Evolutionary conservation across 1,139 yeast species (phyloP).

Genomic region (Nakaseomyces kungkrabaensis): DNA sequence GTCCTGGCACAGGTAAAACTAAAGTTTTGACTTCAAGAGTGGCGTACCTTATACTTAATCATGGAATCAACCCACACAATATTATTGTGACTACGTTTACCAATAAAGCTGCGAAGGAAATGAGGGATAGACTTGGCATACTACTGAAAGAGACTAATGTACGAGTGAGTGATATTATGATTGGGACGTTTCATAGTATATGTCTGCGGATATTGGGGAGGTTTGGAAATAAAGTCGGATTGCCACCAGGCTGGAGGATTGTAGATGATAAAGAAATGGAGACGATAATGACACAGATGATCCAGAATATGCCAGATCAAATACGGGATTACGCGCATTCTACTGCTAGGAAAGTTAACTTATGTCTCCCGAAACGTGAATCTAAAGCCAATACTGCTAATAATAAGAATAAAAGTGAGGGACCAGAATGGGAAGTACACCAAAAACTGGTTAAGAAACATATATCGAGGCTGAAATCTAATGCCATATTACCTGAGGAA

Average conservation of each 20-base stretch:
- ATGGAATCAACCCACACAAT: slow-evolving; percentile 44
- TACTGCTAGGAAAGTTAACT: slow-evolving; percentile 21
- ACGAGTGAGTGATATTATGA: slow-evolving; percentile 37
- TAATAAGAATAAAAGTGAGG: neutral
- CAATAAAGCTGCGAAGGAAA: slow-evolving; percentile 79
- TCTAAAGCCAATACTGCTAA: neutral
- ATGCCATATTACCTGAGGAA: slow-evolving; percentile 35
- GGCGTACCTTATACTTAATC: slow-evolving; percentile 50
- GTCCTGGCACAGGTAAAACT: slow-evolving; percentile 88
- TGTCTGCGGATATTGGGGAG: slow-evolving; percentile 51
- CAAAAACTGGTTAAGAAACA: slow-evolving; percentile 34
- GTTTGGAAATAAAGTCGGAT: slow-evolving; percentile 46
- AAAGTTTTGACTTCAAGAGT: slow-evolving; percentile 72
- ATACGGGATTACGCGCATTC: slow-evolving; percentile 26
- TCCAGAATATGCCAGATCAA: slow-evolving; percentile 31
- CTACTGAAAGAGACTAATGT: slow-evolving; percentile 37
- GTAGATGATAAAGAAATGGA: slow-evolving; percentile 60
- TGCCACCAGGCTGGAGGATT: slow-evolving; percentile 40
- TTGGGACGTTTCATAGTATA: slow-evolving; percentile 84
- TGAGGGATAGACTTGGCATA: slow-evolving; percentile 47
- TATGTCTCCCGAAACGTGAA: slow-evolving; percentile 20
- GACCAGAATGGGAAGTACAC: slow-evolving; percentile 22
- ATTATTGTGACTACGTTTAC: slow-evolving; percentile 86
- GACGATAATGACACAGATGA: slow-evolving; percentile 38
- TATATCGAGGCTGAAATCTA: slow-evolving; percentile 46